phyloP scores from a whole-genome alignment of 305 asterid species.

The Andrographis paniculata region DNA sequence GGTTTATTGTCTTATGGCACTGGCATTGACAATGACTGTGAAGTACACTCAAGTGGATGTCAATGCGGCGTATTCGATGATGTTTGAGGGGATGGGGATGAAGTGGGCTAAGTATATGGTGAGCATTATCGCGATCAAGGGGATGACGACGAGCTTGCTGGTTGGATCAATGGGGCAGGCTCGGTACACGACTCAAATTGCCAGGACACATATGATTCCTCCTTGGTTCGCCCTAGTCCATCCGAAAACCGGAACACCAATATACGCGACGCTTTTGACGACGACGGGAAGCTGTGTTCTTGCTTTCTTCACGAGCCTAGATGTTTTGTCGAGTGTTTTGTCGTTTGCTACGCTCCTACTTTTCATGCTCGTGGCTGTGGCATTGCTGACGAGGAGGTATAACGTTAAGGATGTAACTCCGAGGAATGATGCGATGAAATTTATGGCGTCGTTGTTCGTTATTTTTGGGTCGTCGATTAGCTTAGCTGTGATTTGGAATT shows the following conservation, averaged over 20 bases:
- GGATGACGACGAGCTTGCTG: conserved; percentile 92
- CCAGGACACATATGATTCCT: conserved; percentile 88
- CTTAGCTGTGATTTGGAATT: conserved; percentile 45
- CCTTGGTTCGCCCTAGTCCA: conserved; percentile 85
- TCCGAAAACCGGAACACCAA: conserved; percentile 79
- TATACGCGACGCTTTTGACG: conserved; percentile 72
- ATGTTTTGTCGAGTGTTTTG: conserved; percentile 68
- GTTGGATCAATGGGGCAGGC: conserved; percentile 96
- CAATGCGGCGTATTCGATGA: conserved; percentile 80
- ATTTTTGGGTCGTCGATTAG: conserved; percentile 63
- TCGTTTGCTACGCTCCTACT: conserved; percentile 86
- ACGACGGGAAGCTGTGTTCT: conserved; percentile 66
- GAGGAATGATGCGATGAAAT: conserved; percentile 31
- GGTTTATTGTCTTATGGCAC: conserved; percentile 77
- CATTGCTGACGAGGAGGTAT: conserved; percentile 77
- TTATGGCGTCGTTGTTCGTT: conserved; percentile 32
- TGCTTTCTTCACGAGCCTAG: conserved; percentile 81
- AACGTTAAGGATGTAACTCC: conserved; percentile 61
- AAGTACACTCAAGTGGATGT: conserved; percentile 66
- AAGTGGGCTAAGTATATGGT: conserved; percentile 91
- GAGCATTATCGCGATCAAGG: conserved; percentile 73
- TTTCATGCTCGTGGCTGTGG: conserved; percentile 98
- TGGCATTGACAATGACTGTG: conserved; percentile 69
- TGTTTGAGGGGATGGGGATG: conserved; percentile 60
- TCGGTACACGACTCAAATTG: conserved; percentile 94